Percentiles rank a stretch among this genome's conserved stretches.
These are phyloP conservation scores for Exserohilum rostratum DNA, from an alignment of 2,329 filamentous ascomycete species.

Conservation along the genomic window DNA sequence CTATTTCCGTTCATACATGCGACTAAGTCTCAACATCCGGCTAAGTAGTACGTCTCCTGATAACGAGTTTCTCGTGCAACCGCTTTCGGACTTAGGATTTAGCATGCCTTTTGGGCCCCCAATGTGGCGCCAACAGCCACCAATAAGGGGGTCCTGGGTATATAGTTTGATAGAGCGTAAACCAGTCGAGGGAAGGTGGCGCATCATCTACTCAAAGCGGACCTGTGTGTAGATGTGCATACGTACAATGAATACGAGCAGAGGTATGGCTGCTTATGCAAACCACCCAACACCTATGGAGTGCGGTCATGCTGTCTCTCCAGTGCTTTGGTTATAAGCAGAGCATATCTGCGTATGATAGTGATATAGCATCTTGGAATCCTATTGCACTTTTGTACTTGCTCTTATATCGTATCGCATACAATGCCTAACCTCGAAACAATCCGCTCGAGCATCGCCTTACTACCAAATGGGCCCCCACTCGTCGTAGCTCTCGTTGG, in stretches of 20 bases:
- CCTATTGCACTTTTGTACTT: no score
- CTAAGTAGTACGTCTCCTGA: no score
- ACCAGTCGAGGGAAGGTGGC: background rate
- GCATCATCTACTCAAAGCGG: background rate
- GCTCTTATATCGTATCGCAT: background rate
- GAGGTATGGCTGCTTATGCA: no score
- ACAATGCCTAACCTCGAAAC: background rate
- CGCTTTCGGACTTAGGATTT: background rate
- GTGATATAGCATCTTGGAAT: background rate
- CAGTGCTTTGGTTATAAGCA: no score
- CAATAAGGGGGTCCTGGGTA: background rate
- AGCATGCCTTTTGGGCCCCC: background rate
- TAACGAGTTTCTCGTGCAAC: no score
- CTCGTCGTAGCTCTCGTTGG: constrained; percentile 30
- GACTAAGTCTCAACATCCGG: no score
- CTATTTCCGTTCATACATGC: no score
- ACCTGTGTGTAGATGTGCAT: background rate
- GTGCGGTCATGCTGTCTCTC: no score
- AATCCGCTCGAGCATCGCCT: background rate
- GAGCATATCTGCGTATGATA: no score
- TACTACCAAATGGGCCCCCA: constrained; percentile 7
- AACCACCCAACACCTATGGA: no score
- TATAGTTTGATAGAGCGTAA: background rate
- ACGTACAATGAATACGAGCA: no score
- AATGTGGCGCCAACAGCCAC: no score